These are phyloP conservation scores for Cornus controversa DNA, from an alignment of 148 eudicot species.

Conservation along the genomic window DNA sequence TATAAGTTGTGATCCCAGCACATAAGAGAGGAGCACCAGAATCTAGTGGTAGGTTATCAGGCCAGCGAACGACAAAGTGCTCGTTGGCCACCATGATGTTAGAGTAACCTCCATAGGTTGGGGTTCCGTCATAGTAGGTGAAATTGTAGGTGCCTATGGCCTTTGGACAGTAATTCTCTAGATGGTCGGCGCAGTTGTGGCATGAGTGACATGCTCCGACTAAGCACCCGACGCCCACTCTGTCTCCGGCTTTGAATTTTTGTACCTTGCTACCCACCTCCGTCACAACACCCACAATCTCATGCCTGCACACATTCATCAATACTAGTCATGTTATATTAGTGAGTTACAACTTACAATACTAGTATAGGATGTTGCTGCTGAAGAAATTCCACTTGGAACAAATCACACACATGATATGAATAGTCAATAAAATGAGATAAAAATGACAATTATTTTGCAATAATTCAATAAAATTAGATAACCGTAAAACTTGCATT, in stretches of 20 bases:
- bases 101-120: constrained; percentile 35
- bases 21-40: constrained; percentile 22
- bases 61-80: constrained; percentile 24
- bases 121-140: constrained; percentile 4
- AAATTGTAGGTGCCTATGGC: background rate
- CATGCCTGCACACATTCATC: background rate
- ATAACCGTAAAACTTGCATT: too few relatives aligned
- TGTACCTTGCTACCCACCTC: constrained; percentile 5
- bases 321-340: too few relatives aligned
- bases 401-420: too few relatives aligned
- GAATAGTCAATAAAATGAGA: too few relatives aligned
- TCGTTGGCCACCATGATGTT: constrained; percentile 27
- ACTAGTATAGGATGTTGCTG: too few relatives aligned
- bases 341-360: too few relatives aligned
- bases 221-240: constrained; percentile 1
- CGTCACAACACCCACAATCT: background rate
- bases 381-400: too few relatives aligned
- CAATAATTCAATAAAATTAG: too few relatives aligned
- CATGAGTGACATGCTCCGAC: background rate
- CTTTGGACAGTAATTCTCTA: constrained; percentile 7
- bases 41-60: constrained; percentile 22
- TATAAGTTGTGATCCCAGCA: constrained; percentile 26
- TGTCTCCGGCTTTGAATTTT: constrained; percentile 9
- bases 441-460: too few relatives aligned
- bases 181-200: background rate